Evolutionary conservation across 225 moss, liverwort and hornwort genomes (phyloP).

Genomic region (Climacium dendroides): DNA sequence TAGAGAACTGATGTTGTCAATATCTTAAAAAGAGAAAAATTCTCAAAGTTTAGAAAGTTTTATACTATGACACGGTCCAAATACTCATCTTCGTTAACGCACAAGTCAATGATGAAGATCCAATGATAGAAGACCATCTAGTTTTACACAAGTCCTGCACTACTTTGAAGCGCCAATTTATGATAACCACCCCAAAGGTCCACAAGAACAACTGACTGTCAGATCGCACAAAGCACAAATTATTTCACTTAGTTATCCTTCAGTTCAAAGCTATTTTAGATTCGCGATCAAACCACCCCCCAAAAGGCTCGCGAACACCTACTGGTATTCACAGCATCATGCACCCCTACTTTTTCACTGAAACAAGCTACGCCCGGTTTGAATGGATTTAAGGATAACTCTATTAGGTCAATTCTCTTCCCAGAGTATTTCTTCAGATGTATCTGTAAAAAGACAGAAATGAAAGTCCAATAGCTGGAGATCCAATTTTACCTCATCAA

Average conservation of each 20-base stretch:
- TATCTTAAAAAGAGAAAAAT: background rate
- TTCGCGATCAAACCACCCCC: background rate
- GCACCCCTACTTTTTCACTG: background rate
- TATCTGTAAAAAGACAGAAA: background rate
- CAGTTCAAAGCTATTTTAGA: background rate
- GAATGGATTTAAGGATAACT: background rate
- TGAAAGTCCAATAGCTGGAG: background rate
- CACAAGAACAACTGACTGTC: background rate
- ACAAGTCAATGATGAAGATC: background rate
- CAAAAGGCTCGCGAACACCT: background rate
- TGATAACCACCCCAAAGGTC: background rate
- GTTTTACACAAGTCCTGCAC: background rate
- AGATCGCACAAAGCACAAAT: background rate
- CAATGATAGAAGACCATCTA: background rate
- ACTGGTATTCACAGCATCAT: background rate
- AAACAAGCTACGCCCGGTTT: background rate
- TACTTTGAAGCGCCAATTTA: background rate
- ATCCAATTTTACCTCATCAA: constrained; percentile 61
- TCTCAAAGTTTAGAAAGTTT: background rate
- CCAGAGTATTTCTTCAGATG: background rate
- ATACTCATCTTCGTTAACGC: background rate
- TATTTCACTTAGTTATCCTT: background rate
- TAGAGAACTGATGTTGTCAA: background rate
- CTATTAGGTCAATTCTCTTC: background rate
- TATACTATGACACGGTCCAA: background rate